Conservation (phyloP, 2,329 filamentous ascomycete genomes). For the Fusarium sp. region DNA sequence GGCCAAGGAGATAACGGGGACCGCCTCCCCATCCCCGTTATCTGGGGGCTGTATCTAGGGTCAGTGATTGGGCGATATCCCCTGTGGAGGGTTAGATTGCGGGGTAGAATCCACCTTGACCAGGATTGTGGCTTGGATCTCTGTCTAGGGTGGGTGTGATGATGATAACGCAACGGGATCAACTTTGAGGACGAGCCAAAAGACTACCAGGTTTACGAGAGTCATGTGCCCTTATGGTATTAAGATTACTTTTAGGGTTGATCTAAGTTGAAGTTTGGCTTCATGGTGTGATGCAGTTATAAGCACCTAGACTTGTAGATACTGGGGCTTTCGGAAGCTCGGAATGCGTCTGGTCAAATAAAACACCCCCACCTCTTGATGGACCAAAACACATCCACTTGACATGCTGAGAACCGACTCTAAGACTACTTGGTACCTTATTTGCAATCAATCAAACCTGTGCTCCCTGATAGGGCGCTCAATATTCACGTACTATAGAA, state of each 20-base stretch:
- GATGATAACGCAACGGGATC: neutral
- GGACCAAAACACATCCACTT: no score
- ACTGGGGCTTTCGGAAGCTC: no score
- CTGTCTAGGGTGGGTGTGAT: neutral
- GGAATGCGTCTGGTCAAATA: no score
- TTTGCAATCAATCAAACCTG: neutral
- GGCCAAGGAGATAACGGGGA: neutral
- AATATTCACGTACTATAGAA: neutral
- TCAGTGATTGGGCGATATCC: neutral
- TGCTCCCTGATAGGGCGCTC: neutral
- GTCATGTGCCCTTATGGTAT: neutral
- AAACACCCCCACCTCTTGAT: no score
- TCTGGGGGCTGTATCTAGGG: neutral
- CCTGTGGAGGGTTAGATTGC: neutral
- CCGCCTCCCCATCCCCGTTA: neutral
- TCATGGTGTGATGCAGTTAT: no score
- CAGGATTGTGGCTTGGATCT: neutral
- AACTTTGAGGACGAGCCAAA: neutral
- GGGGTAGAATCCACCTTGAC: neutral
- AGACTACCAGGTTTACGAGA: neutral
- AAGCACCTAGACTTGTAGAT: no score
- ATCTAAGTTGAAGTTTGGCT: neutral
- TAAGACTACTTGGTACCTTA: neutral
- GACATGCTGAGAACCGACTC: no score
- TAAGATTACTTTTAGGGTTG: neutral